A percentile compares a stretch with the other conserved stretches of the same genome.
Conservation (phyloP, 768 basidiomycete species). For the Mycena galopus region DNA sequence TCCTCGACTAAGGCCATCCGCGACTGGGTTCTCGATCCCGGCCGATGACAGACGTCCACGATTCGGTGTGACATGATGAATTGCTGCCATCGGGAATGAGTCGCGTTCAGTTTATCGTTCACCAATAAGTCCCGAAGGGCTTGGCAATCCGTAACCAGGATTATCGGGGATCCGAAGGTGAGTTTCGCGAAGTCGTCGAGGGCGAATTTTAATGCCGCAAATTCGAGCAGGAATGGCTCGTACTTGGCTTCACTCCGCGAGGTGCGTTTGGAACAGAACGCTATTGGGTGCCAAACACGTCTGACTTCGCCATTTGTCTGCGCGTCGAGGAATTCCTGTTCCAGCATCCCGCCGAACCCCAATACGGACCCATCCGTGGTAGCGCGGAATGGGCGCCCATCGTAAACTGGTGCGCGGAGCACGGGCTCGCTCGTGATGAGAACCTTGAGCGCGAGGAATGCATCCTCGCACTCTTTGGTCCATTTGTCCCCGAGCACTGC, state of each 20-base stretch:
- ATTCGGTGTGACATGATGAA: conserved; percentile 39
- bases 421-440: conserved; percentile 38
- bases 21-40: conserved; percentile 37
- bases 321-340: too few species aligned
- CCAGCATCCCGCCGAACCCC: too few species aligned
- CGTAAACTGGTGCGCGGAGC: conserved; percentile 32
- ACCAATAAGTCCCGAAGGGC: conserved; percentile 40
- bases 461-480: conserved; percentile 35
- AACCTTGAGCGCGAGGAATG: conserved; percentile 43
- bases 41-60: conserved; percentile 31
- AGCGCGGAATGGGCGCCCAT: too few species aligned
- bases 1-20: conserved; percentile 40
- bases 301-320: too few species aligned
- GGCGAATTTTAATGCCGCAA: conserved; percentile 14
- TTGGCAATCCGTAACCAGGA: conserved; percentile 11
- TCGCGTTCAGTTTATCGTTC: conserved; percentile 33
- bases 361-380: too few species aligned
- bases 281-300: too few species aligned
- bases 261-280: conserved; percentile 50
- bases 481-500: conserved; percentile 32
- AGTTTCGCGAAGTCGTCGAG: conserved; percentile 35
- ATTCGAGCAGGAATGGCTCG: conserved; percentile 37
- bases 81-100: conserved; percentile 44
- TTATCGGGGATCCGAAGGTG: conserved; percentile 41
- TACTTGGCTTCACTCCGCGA: conserved; percentile 45